Evolutionary conservation across 306 rosid genomes (phyloP), one percentile per base, ranked within the genome.

Genomic region (Vigna reflexopilosa): DNA sequence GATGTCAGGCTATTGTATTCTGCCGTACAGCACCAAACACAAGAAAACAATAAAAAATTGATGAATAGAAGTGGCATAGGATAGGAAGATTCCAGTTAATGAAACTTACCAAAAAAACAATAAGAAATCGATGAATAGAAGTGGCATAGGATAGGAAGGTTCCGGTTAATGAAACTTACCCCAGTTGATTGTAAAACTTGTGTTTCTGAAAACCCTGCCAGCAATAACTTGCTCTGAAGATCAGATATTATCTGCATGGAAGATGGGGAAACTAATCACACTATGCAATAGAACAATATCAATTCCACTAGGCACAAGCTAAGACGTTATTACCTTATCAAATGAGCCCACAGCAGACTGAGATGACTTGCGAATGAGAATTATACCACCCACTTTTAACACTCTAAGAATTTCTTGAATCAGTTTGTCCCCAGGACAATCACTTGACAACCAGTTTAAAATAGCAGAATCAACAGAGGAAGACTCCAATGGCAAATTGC

Each of bases 121-220:
- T 6, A 49, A 7, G 30, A 42, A 17, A 64, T 24, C 8, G 0
- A 36, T 72, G 72, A 65, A 49, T 56, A 17, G 26, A 64, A 54
- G 19, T 5, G 55, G 47, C 76, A 61, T 47, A 63, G 57, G 61
- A 16, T 26, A 26, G 28, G 28, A 26, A 70, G 52, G 10, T 7
- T 58, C 50, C 71, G 48, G 20, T 44, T 42, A 73, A 85, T 26
- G 28, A 26, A 76, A 36, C 93, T 72, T 81, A 91, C 98, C 87
- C 80, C 85, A 72, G 87, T 63, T 70, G 78, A 69, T 59, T 84
- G 88, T 58, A 89, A 73, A 80, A 83, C 72, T 61, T 89, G 87
- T 26, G 86, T 86, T 74, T 94, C 97, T 32, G 85, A 78, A 85
- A 92, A 94, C 59, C 97, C 98, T 6, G 89, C 87, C 87, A 94